Conservation (phyloP, 1,284 basidiomycete species). For the Boletus hoseneyae region DNA sequence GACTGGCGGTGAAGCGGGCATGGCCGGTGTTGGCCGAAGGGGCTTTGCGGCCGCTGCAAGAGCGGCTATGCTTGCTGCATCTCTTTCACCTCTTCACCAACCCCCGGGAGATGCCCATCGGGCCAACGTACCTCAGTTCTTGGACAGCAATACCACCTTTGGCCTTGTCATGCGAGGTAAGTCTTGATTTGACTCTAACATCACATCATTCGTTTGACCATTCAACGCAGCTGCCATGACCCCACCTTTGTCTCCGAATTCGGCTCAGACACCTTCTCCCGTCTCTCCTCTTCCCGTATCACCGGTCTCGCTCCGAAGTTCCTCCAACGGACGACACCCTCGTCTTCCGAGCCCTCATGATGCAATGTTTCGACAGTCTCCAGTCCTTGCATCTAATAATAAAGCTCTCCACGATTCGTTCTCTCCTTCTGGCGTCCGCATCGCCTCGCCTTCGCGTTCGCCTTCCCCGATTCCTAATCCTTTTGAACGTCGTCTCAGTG, state of each 20-base stretch:
- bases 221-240: constrained; percentile 33
- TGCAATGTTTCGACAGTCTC: constrained; percentile 8
- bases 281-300: constrained; percentile 43
- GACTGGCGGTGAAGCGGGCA: constrained; percentile 76
- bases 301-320: constrained; percentile 28
- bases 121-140: constrained; percentile 46
- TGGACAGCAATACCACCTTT: constrained; percentile 47
- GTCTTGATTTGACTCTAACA: constrained; percentile 14
- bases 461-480: constrained; percentile 37
- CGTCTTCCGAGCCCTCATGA: constrained; percentile 26
- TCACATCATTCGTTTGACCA: constrained; percentile 5
- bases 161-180: constrained; percentile 36
- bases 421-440: constrained; percentile 25
- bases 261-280: constrained; percentile 43
- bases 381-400: constrained; percentile 11
- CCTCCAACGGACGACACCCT: constrained; percentile 15
- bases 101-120: constrained; percentile 34
- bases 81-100: constrained; percentile 12
- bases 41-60: constrained; percentile 80
- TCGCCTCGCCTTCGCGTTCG: constrained; percentile 34
- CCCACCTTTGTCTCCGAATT: constrained; percentile 47
- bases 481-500: constrained; percentile 32
- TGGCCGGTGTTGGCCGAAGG: constrained; percentile 85
- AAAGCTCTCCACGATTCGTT: constrained; percentile 18
- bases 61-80: constrained; percentile 56